Evolutionary conservation across 1,284 basidiomycete species (phyloP), one percentile per base, ranked within the genome.

Genomic region (Tilletiaria anomala): DNA sequence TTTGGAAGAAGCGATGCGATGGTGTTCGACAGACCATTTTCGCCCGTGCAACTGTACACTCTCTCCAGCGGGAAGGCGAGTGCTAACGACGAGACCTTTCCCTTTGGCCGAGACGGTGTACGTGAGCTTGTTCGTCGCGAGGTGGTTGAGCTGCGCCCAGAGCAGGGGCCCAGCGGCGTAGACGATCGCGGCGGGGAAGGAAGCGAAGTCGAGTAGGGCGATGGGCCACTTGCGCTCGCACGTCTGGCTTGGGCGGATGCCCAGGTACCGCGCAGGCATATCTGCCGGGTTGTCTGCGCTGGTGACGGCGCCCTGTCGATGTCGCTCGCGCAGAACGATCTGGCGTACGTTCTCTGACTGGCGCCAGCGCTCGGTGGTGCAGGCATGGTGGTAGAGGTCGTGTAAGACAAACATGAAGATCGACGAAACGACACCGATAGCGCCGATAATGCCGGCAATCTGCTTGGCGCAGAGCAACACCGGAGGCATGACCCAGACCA

Each of bases 151-250:
- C 41, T 66, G 63, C 11, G 60, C 61, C 38, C 58, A 61, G 24
- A 66, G 40, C 24, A 61, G 44, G 16, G 63, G 62, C 37, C 56
- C 42, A 35, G 58, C 50, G 34, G 61, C 63, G 37, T 61, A 66
- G 16, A 56, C 36, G 37, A 66, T 44, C 40, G 53, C 57, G 8
- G 56, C 56, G 12, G 63, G 63, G 35, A 66, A 40, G 12, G 56
- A 54, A 18, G 57, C 32, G 40, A 54, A 61, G 43, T 53, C 53
- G 24, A 36, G 11, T 21, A 40, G 14, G 24, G 50, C 50, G 37
- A 35, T 32, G 15, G 34, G 36, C 31, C 32, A 42, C 26, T 36
- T 29, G n/a, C 43, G 35, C 16, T 35, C 15, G 24, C 14, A 39
- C 14, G 17, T 16, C 40, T 40, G 44, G 46, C 32, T 10, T 42